Conservation (phyloP, 23 red algal genomes). For the Cyanidioschyzon merolae region DNA sequence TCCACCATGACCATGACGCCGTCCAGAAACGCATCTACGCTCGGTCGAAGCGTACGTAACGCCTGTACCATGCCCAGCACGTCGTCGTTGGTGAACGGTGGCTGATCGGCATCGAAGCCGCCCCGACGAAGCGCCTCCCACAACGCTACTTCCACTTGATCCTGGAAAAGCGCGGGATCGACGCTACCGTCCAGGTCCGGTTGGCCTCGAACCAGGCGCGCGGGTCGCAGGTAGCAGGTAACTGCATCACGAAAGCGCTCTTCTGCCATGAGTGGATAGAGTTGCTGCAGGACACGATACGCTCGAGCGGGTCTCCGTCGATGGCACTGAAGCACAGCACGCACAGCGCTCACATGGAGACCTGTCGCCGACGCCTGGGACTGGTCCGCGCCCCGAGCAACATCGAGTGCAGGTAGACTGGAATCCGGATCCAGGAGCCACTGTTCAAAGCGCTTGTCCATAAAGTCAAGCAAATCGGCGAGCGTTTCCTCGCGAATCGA, state of each 20-base stretch:
- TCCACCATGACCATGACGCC: conserved; percentile 71
- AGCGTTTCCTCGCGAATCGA: conserved; percentile 13
- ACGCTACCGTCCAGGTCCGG: conserved; percentile 1
- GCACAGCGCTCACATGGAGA: not conserved
- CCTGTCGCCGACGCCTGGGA: not conserved
- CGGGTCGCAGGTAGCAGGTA: conserved; percentile 39
- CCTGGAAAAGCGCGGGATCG: conserved; percentile 37
- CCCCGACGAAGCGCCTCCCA: conserved; percentile 26
- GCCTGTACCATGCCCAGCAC: conserved; percentile 22
- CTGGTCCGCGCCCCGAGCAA: not conserved
- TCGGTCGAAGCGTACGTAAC: conserved; percentile 28
- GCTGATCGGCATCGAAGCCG: not conserved
- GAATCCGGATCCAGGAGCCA: conserved; percentile 34
- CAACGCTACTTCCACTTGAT: conserved; percentile 32
- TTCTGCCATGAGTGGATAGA: not conserved
- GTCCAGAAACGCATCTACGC: conserved; percentile 74
- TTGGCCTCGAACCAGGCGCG: conserved; percentile 31
- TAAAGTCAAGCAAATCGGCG: conserved; percentile 33
- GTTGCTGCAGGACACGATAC: not conserved
- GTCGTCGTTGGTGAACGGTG: not conserved
- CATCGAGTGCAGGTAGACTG: not conserved
- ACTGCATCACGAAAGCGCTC: conserved; percentile 32
- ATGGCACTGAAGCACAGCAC: not conserved
- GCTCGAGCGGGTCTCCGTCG: not conserved
- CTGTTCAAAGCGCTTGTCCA: conserved; percentile 39